These are phyloP conservation scores for Henckelia pumila DNA, from an alignment of 257 asterid species.

Conservation along the genomic window DNA sequence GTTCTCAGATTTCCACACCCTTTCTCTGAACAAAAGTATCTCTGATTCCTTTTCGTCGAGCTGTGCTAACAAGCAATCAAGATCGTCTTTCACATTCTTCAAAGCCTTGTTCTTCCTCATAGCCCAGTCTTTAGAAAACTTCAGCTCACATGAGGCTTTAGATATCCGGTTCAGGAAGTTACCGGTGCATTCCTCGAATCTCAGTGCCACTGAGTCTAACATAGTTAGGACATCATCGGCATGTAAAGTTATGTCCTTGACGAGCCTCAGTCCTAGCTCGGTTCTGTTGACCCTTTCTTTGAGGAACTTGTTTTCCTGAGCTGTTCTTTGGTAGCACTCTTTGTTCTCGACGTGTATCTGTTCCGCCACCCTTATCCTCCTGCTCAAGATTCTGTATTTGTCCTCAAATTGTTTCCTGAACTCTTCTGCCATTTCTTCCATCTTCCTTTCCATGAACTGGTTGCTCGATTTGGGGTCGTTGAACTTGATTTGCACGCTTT, in stretches of 20 bases:
- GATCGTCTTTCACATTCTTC: slow-evolving; percentile 36
- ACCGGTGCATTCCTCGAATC: slow-evolving; percentile 37
- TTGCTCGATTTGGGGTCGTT: slow-evolving; percentile 28
- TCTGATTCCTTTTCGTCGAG: slow-evolving; percentile 70
- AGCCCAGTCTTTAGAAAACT: slow-evolving; percentile 42
- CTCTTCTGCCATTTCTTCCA: slow-evolving; percentile 47
- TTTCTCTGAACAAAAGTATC: slow-evolving; percentile 57
- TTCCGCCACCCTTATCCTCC: slow-evolving; percentile 48
- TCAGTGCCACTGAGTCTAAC: slow-evolving; percentile 31
- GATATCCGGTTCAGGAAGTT: slow-evolving; percentile 47
- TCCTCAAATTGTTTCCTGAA: slow-evolving; percentile 43
- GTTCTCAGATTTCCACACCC: slow-evolving; percentile 59
- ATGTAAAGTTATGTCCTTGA: slow-evolving; percentile 31
- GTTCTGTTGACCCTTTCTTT: slow-evolving; percentile 23
- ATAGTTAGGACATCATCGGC: slow-evolving; percentile 32
- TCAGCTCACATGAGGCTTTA: slow-evolving; percentile 40
- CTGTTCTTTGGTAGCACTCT: slow-evolving; percentile 37
- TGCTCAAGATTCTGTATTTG: slow-evolving; percentile 40
- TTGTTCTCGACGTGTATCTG: slow-evolving; percentile 45
- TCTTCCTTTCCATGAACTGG: slow-evolving; percentile 33
- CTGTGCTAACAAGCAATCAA: slow-evolving; percentile 50
- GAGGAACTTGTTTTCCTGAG: slow-evolving; percentile 30
- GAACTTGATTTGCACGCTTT: slow-evolving; percentile 25
- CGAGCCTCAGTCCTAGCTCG: slow-evolving; percentile 22
- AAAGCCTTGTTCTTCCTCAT: slow-evolving; percentile 37